A percentile compares a stretch with the other conserved stretches of the same genome.
phyloP scores from a whole-genome alignment of 2,329 filamentous ascomycete genomes.

The Chlorencoelia australis region DNA sequence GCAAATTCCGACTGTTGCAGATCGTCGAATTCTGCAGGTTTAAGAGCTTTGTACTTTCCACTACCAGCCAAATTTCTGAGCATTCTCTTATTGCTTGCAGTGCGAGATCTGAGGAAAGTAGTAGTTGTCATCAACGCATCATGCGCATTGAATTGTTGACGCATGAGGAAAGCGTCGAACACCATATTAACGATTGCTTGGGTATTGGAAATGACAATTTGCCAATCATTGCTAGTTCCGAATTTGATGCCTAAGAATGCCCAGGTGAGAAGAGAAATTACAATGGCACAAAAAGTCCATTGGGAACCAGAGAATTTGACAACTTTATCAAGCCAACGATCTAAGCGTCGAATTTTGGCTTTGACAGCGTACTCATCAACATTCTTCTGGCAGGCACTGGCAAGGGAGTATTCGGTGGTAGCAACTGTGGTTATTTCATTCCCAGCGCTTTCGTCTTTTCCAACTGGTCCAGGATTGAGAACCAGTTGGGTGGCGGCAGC shows the following conservation, averaged over 20 bases:
- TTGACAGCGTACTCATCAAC: no score
- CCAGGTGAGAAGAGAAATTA: constrained; percentile 19
- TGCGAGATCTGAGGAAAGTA: constrained; percentile 11
- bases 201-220: constrained; percentile 25
- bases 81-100: constrained; percentile 11
- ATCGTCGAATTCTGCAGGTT: constrained; percentile 4
- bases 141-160: constrained; percentile 23
- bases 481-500: no score
- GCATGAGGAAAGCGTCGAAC: constrained; percentile 27
- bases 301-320: constrained; percentile 9
- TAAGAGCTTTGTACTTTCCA: constrained; percentile 5
- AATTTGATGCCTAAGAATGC: constrained; percentile 24
- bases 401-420: no score
- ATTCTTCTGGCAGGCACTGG: no score
- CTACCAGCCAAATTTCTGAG: constrained; percentile 7
- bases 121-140: constrained; percentile 5
- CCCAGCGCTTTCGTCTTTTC: no score
- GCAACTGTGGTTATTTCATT: no score
- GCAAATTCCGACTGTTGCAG: constrained; percentile 9
- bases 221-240: constrained; percentile 19
- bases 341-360: no score
- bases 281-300: constrained; percentile 8
- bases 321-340: constrained; percentile 12
- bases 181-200: constrained; percentile 28
- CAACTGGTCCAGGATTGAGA: no score